These are phyloP conservation scores for Gyromitra esculenta DNA, from an alignment of 2,329 filamentous ascomycete species.

Conservation along the genomic window DNA sequence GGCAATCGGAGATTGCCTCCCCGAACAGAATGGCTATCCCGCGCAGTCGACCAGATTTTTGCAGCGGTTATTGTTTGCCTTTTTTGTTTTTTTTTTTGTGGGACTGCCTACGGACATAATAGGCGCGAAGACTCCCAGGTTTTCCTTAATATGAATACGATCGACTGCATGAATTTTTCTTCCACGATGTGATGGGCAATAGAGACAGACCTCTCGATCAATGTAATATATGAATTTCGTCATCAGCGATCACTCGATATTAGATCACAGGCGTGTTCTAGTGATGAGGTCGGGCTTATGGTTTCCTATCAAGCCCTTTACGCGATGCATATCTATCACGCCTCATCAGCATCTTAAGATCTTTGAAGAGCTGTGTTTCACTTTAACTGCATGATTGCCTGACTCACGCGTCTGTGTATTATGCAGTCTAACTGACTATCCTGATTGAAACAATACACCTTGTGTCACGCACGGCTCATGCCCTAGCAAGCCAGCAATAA, in stretches of 20 bases:
- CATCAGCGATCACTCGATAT: conserved; percentile 34
- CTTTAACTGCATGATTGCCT: conserved; percentile 1
- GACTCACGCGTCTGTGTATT: neutral
- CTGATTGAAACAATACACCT: neutral
- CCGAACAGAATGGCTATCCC: neutral
- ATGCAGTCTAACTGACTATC: conserved; percentile 10
- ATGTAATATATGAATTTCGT: neutral
- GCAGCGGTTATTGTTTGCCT: conserved; percentile 4
- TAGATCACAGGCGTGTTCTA: neutral
- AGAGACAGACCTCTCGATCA: neutral
- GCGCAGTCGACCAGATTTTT: neutral
- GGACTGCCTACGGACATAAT: neutral
- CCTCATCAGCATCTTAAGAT: neutral
- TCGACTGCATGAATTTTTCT: neutral
- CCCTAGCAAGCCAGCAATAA: neutral
- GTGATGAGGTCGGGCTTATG: neutral
- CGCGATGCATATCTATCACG: neutral
- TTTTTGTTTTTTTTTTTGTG: conserved; percentile 14
- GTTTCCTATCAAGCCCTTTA: neutral
- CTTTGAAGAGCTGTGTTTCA: neutral
- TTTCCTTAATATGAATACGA: neutral
- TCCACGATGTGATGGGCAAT: neutral
- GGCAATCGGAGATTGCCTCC: conserved; percentile 8
- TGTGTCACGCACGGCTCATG: neutral
- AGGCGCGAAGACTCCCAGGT: neutral